These are phyloP conservation scores for Dryas drummondii DNA, from an alignment of 306 rosid genomes.

Conservation along the genomic window DNA sequence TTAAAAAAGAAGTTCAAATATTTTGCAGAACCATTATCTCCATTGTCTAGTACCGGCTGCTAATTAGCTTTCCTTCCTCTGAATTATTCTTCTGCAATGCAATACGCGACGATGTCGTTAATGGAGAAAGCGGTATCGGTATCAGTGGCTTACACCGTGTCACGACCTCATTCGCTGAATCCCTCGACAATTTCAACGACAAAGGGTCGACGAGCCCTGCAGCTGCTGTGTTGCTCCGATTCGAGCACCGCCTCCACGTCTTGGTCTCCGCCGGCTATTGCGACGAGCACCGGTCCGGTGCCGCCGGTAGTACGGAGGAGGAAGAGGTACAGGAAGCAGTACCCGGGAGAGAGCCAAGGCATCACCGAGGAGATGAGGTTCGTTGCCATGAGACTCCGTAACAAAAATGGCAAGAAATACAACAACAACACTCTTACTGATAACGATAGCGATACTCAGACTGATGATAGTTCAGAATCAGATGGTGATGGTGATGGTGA, in stretches of 20 bases:
- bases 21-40: no score
- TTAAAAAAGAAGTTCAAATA: no score
- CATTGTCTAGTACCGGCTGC: no score
- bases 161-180: slow-evolving; percentile 2
- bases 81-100: not conserved
- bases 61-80: not conserved
- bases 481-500: slow-evolving; percentile 7
- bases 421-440: no score
- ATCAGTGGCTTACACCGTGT: slow-evolving; percentile 1
- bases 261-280: slow-evolving; percentile 17
- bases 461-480: slow-evolving; percentile 14
- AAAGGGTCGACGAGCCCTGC: slow-evolving; percentile 20
- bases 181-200: slow-evolving; percentile 13
- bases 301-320: slow-evolving; percentile 46
- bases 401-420: slow-evolving; percentile 37
- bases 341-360: slow-evolving; percentile 81
- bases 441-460: not conserved
- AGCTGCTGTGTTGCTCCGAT: slow-evolving; percentile 26
- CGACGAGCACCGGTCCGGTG: slow-evolving; percentile 1
- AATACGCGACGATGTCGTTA: slow-evolving; percentile 30
- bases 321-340: slow-evolving; percentile 53
- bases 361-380: slow-evolving; percentile 93
- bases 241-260: slow-evolving; percentile 19
- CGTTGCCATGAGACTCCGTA: slow-evolving; percentile 87
- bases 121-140: slow-evolving; percentile 33